These are phyloP conservation scores for Spiraea crenata DNA, from an alignment of 331 rosid genomes.

Conservation along the genomic window DNA sequence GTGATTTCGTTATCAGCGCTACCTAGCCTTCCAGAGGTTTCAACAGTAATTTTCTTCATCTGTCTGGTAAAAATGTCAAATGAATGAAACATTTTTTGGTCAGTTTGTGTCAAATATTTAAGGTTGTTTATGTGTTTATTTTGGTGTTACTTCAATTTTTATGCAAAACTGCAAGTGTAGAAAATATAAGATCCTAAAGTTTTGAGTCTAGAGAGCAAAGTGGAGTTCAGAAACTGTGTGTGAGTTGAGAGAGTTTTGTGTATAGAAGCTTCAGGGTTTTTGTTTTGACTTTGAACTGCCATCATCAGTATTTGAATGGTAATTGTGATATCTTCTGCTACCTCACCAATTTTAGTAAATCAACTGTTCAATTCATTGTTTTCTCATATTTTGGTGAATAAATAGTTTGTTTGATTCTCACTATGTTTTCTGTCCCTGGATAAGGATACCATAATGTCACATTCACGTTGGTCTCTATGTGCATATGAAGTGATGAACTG, in stretches of 20 bases:
- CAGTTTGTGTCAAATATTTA: constrained; percentile 29
- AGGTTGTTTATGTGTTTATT: constrained; percentile 24
- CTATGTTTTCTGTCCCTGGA: too few species aligned
- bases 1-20: constrained; percentile 6
- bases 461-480: too few species aligned
- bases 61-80: neutral
- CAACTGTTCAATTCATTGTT: neutral
- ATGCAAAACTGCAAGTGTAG: constrained; percentile 45
- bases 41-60: neutral
- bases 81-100: constrained; percentile 28
- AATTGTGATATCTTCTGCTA: constrained; percentile 2
- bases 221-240: constrained; percentile 17
- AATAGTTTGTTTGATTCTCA: too few species aligned
- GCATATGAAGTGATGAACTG: too few species aligned
- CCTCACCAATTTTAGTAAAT: neutral
- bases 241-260: neutral
- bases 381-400: too few species aligned
- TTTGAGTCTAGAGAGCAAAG: constrained; percentile 35
- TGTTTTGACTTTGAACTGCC: constrained; percentile 7
- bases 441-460: too few species aligned
- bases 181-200: constrained; percentile 19
- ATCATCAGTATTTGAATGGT: neutral
- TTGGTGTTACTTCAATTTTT: constrained; percentile 31
- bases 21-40: constrained; percentile 1
- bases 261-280: neutral